Percentiles rank a stretch among this genome's conserved stretches.
Conservation (phyloP, 148 eudicot species). For the Fagopyrum esculentum region DNA sequence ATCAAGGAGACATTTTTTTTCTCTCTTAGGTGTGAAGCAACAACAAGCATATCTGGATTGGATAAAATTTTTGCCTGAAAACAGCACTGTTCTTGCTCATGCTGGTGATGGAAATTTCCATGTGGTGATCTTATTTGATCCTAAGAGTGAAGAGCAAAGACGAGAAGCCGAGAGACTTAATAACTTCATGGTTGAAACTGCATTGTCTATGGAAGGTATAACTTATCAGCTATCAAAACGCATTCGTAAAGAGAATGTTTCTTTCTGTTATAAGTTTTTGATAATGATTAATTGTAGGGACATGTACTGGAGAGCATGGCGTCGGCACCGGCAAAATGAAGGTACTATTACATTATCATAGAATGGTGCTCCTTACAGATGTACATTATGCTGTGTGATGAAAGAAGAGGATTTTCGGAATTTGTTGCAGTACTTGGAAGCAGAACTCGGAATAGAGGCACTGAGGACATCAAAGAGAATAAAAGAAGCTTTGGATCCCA, state of each 20-base stretch:
- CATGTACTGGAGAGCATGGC: slow-evolving; percentile 98
- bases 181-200: slow-evolving; percentile 82
- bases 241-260: not conserved
- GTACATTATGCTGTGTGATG: not conserved
- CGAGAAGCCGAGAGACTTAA: slow-evolving; percentile 87
- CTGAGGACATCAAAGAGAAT: slow-evolving; percentile 81
- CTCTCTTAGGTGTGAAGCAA: not conserved
- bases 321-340: slow-evolving; percentile 98
- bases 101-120: slow-evolving; percentile 99
- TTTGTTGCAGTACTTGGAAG: slow-evolving; percentile 66
- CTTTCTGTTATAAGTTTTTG: not conserved
- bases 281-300: slow-evolving; percentile 41
- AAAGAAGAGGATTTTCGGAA: not conserved
- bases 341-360: slow-evolving; percentile 25
- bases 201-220: slow-evolving; percentile 91
- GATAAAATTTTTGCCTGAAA: slow-evolving; percentile 5
- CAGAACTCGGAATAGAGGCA: slow-evolving; percentile 85
- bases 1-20: not conserved
- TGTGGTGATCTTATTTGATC: slow-evolving; percentile 79
- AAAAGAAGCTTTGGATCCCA: slow-evolving; percentile 84
- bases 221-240: not conserved
- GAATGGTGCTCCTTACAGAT: not conserved
- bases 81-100: slow-evolving; percentile 94
- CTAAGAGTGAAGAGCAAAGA: slow-evolving; percentile 62
- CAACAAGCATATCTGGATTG: slow-evolving; percentile 9